Percentiles rank a stretch among this genome's conserved stretches.
These are phyloP conservation scores for Myriosclerotinia scirpicola DNA, from an alignment of 2,329 filamentous ascomycete genomes.

Conservation along the genomic window DNA sequence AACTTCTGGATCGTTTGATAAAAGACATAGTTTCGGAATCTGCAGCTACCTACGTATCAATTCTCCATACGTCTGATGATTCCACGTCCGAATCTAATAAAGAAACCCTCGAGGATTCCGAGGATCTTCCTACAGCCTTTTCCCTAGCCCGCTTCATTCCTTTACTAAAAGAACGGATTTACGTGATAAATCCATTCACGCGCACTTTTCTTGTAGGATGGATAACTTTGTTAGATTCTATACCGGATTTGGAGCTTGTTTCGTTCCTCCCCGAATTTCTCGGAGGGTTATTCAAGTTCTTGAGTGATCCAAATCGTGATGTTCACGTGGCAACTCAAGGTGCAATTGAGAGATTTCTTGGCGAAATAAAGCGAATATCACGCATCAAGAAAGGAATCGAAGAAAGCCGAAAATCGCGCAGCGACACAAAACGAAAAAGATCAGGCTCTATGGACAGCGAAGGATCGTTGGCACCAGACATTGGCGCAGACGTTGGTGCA, in stretches of 20 bases:
- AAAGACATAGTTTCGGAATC: slow-evolving; percentile 97
- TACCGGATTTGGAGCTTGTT: slow-evolving; percentile 93
- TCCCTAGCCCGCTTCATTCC: slow-evolving; percentile 90
- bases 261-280: slow-evolving; percentile 90
- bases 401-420: slow-evolving; percentile 71
- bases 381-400: slow-evolving; percentile 88
- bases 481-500: slow-evolving; percentile 48
- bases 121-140: slow-evolving; percentile 78
- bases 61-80: slow-evolving; percentile 65
- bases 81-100: slow-evolving; percentile 52
- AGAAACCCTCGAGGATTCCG: slow-evolving; percentile 46
- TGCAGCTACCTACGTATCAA: slow-evolving; percentile 89
- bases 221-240: slow-evolving; percentile 93
- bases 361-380: slow-evolving; percentile 92
- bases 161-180: slow-evolving; percentile 88
- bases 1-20: slow-evolving; percentile 88
- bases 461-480: slow-evolving; percentile 51
- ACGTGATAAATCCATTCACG: slow-evolving; percentile 92
- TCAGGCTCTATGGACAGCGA: slow-evolving; percentile 69
- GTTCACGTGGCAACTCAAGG: slow-evolving; percentile 92
- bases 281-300: slow-evolving; percentile 82
- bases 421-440: slow-evolving; percentile 64
- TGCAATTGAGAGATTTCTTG: slow-evolving; percentile 84
- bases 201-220: slow-evolving; percentile 93
- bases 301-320: slow-evolving; percentile 87